A percentile compares a stretch with the other conserved stretches of the same genome.
Evolutionary conservation across 2,329 filamentous ascomycete genomes (phyloP).

Genomic region (Sclerotinia minor): DNA sequence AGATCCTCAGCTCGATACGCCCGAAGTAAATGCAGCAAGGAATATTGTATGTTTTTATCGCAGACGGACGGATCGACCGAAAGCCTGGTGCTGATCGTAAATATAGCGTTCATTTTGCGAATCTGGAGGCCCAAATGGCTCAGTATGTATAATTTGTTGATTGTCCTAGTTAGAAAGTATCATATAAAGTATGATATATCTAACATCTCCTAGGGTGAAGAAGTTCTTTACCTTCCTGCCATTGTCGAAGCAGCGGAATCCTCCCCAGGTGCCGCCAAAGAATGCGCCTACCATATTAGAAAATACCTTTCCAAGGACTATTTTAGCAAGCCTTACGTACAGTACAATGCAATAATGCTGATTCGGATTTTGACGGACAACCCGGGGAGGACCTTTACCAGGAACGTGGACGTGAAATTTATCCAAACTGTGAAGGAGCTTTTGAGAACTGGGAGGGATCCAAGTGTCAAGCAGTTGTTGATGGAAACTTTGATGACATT

Average conservation of each 20-base stretch:
- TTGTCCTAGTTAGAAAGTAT: background rate
- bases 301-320: slow-evolving; percentile 78
- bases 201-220: slow-evolving; percentile 63
- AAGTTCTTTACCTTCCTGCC: slow-evolving; percentile 86
- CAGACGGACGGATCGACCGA: slow-evolving; percentile 19
- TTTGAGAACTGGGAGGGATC: slow-evolving; percentile 68
- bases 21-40: slow-evolving; percentile 64
- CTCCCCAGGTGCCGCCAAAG: slow-evolving; percentile 78
- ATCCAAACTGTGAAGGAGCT: slow-evolving; percentile 73
- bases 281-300: slow-evolving; percentile 77
- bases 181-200: slow-evolving; percentile 18
- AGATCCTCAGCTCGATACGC: slow-evolving; percentile 53
- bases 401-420: slow-evolving; percentile 85
- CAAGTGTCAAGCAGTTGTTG: slow-evolving; percentile 78
- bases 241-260: slow-evolving; percentile 97
- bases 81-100: slow-evolving; percentile 27
- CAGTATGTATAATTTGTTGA: slow-evolving; percentile 46
- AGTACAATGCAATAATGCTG: slow-evolving; percentile 97
- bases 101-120: slow-evolving; percentile 77
- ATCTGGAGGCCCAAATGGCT: slow-evolving; percentile 60
- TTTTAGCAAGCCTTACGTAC: slow-evolving; percentile 63
- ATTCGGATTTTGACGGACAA: slow-evolving; percentile 90
- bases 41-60: slow-evolving; percentile 59
- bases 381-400: slow-evolving; percentile 86
- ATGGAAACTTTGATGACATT: slow-evolving; percentile 83